Percentiles rank a stretch among this genome's conserved stretches.
Evolutionary conservation across 2,329 filamentous ascomycete genomes (phyloP).

Genomic region (Penicillium sp.): DNA sequence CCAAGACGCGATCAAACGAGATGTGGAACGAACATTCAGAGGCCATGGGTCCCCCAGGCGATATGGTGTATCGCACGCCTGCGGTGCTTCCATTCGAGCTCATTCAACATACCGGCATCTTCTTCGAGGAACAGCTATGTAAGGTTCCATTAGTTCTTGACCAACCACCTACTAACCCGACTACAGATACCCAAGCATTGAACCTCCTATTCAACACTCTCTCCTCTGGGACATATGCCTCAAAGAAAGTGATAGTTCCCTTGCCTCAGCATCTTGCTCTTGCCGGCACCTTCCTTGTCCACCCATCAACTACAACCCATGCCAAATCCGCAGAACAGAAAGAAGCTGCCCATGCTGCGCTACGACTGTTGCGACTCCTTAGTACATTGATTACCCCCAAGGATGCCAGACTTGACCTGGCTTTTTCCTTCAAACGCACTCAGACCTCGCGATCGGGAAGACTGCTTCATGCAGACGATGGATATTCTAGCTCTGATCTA

Average conservation of each 20-base stretch:
- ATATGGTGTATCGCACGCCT: conserved; percentile 49
- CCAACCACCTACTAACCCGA: conserved; percentile 4
- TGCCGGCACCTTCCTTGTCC: conserved; percentile 73
- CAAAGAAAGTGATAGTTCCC: conserved; percentile 58
- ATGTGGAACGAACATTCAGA: conserved; percentile 10
- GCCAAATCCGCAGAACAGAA: conserved; percentile 57
- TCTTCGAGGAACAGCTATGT: conserved; percentile 72
- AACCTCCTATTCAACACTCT: conserved; percentile 54
- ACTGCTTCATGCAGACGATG: conserved; percentile 24
- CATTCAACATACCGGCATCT: conserved; percentile 63
- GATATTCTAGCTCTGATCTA: conserved; percentile 5
- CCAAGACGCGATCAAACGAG: conserved; percentile 6
- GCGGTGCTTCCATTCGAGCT: conserved; percentile 59
- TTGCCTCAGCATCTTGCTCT: conserved; percentile 70
- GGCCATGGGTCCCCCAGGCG: conserved; percentile 20
- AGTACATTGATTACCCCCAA: conserved; percentile 62
- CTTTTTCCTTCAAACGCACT: conserved; percentile 62
- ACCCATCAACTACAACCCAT: conserved; percentile 73
- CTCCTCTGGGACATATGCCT: conserved; percentile 31
- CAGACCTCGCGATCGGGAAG: conserved; percentile 31
- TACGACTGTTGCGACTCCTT: conserved; percentile 66
- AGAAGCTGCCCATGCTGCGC: conserved; percentile 61
- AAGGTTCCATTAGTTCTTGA: conserved; percentile 23
- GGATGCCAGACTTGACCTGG: conserved; percentile 64
- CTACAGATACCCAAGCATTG: conserved; percentile 54